Base-by-base conservation (phyloP, 2,329 filamentous ascomycete species). In the Amesomyces nigricolor region DNA sequence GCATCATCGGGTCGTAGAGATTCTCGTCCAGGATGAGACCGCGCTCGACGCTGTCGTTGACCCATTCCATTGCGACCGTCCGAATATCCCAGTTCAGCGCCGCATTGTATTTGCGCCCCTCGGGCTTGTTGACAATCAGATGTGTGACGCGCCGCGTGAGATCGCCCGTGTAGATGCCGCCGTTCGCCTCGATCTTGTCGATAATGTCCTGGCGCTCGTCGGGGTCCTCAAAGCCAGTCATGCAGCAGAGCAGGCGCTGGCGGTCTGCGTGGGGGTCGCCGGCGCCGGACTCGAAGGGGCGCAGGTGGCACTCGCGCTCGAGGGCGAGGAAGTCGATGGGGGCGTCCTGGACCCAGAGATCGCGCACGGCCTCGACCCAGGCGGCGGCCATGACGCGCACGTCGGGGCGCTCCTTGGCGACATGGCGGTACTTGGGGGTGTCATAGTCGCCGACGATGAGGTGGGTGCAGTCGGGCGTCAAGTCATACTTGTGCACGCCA, bases 381-480 rank as follows among this genome's bases (percentile, higher is more conserved):
- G 82, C 80, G n/a, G 86, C 82, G 43, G 82, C 82, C 74, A 99
- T 85, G 48, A 91, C 86, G 67, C 83, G 85, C 66, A 99, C 86
- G 66, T 99, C 94, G 47, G 87, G 84, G 51, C 94, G 82, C 69
- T 92, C 88, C 67, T 86, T 89, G 52, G 92, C 94, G 66, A 97
- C 92, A 76, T 95, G 96, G 70, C 86, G 87, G 73, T 99, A 99
- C 71, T 99, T 99, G 48, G 88, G 83, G 0, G 92, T 97, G 68
- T 92, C 83, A 65, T 90, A 88, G 65, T 88, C 86, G 69, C 91
- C 94, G 59, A 96, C 89, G 60, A 99, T 81, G 46, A 99, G 83
- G 74, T 99, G 94, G 5, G 94, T 97, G 47, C 95, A 90, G 70
- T 96, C 90, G 54, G 88, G 89, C n/a, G 91, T 97, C 44, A 99